These are phyloP conservation scores for Noccaea caerulescens DNA, from an alignment of 345 rosid species.

Conservation along the genomic window DNA sequence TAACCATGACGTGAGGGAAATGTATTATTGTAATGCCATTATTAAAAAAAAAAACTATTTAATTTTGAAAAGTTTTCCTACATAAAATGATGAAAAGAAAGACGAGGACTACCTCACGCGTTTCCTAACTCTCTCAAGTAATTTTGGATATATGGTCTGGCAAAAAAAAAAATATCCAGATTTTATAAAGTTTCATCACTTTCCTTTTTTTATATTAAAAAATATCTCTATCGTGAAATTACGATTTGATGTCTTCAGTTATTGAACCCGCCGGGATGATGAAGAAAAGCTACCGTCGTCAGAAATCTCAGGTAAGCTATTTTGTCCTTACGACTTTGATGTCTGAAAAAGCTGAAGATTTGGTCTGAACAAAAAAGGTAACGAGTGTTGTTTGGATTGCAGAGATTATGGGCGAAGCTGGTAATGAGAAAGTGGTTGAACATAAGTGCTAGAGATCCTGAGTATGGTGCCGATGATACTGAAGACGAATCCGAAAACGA, in stretches of 20 bases:
- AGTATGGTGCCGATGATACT: slow-evolving; percentile 86
- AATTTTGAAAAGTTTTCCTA: neutral
- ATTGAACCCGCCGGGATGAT: slow-evolving; percentile 26
- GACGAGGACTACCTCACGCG: slow-evolving; percentile 43
- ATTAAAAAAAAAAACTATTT: neutral
- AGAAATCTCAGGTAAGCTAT: slow-evolving; percentile 39
- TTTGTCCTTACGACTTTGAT: neutral
- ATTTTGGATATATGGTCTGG: slow-evolving; percentile 38
- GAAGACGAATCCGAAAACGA: slow-evolving; percentile 53
- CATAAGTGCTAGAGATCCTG: slow-evolving; percentile 63
- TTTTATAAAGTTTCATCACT: slow-evolving; percentile 26
- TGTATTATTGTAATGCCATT: slow-evolving; percentile 25
- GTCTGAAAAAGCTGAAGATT: neutral
- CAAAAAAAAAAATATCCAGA: slow-evolving; percentile 15
- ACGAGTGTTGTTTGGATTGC: neutral
- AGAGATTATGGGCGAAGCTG: slow-evolving; percentile 68
- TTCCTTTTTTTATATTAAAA: slow-evolving; percentile 18
- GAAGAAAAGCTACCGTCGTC: slow-evolving; percentile 42
- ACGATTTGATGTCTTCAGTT: slow-evolving; percentile 36
- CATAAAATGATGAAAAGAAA: slow-evolving; percentile 43
- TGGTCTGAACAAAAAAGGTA: slow-evolving; percentile 17
- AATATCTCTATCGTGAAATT: slow-evolving; percentile 11
- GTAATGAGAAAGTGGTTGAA: slow-evolving; percentile 87
- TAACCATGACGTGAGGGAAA: slow-evolving; percentile 7
- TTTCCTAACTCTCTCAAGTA: slow-evolving; percentile 25